Percentiles rank a stretch among this genome's conserved stretches.
phyloP scores from a whole-genome alignment of 1,284 basidiomycete genomes.

The Sanghuangporus sanghuang region DNA sequence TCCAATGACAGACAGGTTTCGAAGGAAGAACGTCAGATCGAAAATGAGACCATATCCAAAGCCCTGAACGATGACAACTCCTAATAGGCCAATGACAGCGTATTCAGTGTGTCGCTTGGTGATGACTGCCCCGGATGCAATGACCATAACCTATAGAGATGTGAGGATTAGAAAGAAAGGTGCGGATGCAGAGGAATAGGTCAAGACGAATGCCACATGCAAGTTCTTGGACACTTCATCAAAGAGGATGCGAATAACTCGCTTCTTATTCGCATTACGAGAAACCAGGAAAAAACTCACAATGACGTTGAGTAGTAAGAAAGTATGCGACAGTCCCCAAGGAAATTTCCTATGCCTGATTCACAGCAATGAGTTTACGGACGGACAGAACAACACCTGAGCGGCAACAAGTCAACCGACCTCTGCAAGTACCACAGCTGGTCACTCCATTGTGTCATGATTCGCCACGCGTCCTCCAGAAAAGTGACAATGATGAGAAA shows the following conservation, averaged over 20 bases:
- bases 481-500: constrained; percentile 99
- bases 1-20: constrained; percentile 89
- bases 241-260: not conserved
- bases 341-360: constrained; percentile 88
- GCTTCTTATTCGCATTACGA: not conserved
- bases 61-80: constrained; percentile 92
- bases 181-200: not conserved
- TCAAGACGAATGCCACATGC: not conserved
- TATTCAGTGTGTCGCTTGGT: constrained; percentile 85
- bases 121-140: constrained; percentile 85
- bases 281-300: constrained; percentile 47
- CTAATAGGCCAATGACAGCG: constrained; percentile 84
- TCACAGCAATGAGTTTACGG: constrained; percentile 1
- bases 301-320: constrained; percentile 88
- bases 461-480: constrained; percentile 93
- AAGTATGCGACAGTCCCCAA: constrained; percentile 90
- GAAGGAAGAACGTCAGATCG: constrained; percentile 99
- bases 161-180: not conserved
- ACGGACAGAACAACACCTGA: constrained; percentile 15
- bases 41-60: constrained; percentile 94
- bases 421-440: constrained; percentile 96
- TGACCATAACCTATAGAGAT: constrained; percentile 76
- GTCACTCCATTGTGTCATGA: constrained; percentile 92
- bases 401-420: constrained; percentile 41
- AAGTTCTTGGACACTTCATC: not conserved